phyloP scores from a whole-genome alignment of 805 yeast species.

The Schwanniomyces vanrijiae region DNA sequence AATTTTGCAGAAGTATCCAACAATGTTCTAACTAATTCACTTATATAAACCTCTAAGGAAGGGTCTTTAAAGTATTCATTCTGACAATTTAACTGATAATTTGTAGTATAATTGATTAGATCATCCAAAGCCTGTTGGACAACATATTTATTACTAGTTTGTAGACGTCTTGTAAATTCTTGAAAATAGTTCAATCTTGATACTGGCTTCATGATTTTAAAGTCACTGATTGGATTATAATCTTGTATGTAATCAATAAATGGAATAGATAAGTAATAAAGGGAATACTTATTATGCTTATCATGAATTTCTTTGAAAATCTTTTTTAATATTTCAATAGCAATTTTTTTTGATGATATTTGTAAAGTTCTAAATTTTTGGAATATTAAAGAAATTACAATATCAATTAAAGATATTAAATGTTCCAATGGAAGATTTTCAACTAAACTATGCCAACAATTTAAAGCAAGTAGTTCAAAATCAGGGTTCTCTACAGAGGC shows the following conservation, averaged over 20 bases:
- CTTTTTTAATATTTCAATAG: slow-evolving; percentile 49
- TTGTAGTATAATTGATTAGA: slow-evolving; percentile 50
- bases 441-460: slow-evolving; percentile 67
- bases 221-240: slow-evolving; percentile 13
- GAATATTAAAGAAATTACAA: slow-evolving; percentile 68
- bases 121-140: slow-evolving; percentile 72
- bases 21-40: slow-evolving; percentile 51
- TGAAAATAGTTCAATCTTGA: slow-evolving; percentile 39
- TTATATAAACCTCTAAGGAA: slow-evolving; percentile 26
- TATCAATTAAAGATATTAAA: slow-evolving; percentile 66
- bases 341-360: slow-evolving; percentile 47
- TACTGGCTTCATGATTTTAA: slow-evolving; percentile 27
- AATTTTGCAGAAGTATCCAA: slow-evolving; percentile 59
- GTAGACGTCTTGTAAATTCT: slow-evolving; percentile 56
- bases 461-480: slow-evolving; percentile 60
- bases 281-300: slow-evolving; percentile 42
- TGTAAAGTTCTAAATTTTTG: slow-evolving; percentile 64
- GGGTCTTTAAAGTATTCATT: slow-evolving; percentile 38
- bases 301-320: slow-evolving; percentile 30
- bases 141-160: slow-evolving; percentile 66
- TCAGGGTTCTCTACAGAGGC: slow-evolving; percentile 66
- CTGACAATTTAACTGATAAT: slow-evolving; percentile 52
- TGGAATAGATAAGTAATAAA: slow-evolving; percentile 55
- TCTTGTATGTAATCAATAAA: slow-evolving; percentile 37
- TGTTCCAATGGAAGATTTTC: slow-evolving; percentile 55